Conservation (phyloP, 805 yeast species). For the Brettanomyces sp. region DNA sequence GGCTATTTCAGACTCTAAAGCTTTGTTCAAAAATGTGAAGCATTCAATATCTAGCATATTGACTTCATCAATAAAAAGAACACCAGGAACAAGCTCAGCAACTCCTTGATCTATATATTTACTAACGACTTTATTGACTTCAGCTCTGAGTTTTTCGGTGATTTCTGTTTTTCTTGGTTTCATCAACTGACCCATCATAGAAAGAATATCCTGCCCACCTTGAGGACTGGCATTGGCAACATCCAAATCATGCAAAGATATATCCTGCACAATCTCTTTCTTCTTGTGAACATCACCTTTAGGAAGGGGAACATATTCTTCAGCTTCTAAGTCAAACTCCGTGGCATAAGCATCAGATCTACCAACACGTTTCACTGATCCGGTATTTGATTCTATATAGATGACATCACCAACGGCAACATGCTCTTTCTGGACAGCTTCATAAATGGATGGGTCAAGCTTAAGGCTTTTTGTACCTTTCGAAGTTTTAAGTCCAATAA, state of each 20-base stretch:
- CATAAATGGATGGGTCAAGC: conserved; percentile 97
- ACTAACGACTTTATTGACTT: conserved; percentile 91
- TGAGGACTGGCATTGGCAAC: conserved; percentile 96
- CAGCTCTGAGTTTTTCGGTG: conserved; percentile 89
- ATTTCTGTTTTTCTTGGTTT: conserved; percentile 97
- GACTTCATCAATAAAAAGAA: conserved; percentile 93
- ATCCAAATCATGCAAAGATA: conserved; percentile 95
- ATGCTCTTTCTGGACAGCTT: conserved; percentile 88
- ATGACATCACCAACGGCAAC: conserved; percentile 96
- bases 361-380: conserved; percentile 89
- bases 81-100: conserved; percentile 97
- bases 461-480: conserved; percentile 95
- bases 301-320: conserved; percentile 95
- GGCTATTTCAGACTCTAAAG: conserved; percentile 91
- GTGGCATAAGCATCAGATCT: conserved; percentile 93
- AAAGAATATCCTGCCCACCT: conserved; percentile 90
- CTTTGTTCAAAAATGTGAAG: conserved; percentile 91
- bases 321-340: conserved; percentile 97
- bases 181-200: conserved; percentile 96
- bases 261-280: conserved; percentile 93
- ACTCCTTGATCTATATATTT: conserved; percentile 99
- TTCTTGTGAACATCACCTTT: conserved; percentile 97
- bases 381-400: conserved; percentile 90
- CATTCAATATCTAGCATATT: conserved; percentile 97
- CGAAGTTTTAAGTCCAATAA: conserved; percentile 94